Evolutionary conservation across 2,329 filamentous ascomycete species (phyloP).

Genomic region (Eutypella sp.): DNA sequence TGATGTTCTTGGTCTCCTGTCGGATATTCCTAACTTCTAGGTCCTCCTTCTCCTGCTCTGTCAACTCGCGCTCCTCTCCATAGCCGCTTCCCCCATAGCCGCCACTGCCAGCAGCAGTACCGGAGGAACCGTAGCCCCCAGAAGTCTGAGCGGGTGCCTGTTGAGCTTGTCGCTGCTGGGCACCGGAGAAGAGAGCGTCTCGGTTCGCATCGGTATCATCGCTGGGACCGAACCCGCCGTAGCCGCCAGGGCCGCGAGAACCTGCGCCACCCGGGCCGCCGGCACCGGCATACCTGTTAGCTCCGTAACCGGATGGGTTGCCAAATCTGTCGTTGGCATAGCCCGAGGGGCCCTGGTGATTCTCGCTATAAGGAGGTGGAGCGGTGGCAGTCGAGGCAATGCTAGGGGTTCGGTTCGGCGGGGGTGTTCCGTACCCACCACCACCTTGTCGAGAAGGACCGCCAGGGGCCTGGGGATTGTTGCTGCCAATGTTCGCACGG

Average conservation of each 20-base stretch:
- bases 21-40: constrained; percentile 68
- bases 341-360: constrained; percentile 16
- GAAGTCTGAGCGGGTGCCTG: constrained; percentile 10
- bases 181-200: constrained; percentile 54
- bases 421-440: constrained; percentile 19
- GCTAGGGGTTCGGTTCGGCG: constrained; percentile 17
- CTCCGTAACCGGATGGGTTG: constrained; percentile 44
- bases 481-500: constrained; percentile 29
- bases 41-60: constrained; percentile 72
- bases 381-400: constrained; percentile 22
- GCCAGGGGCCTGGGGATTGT: constrained; percentile 26
- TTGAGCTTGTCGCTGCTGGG: constrained; percentile 21
- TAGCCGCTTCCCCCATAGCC: constrained; percentile 50
- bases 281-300: constrained; percentile 46
- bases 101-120: constrained; percentile 10
- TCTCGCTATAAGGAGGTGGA: constrained; percentile 31
- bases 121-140: constrained; percentile 11
- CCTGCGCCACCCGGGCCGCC: constrained; percentile 23
- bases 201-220: constrained; percentile 48
- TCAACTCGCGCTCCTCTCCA: constrained; percentile 70
- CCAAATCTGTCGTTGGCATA: constrained; percentile 26
- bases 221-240: constrained; percentile 53
- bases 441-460: constrained; percentile 29
- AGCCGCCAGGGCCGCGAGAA: constrained; percentile 50
- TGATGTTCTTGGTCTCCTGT: constrained; percentile 68